Percentiles rank a stretch among this genome's conserved stretches.
These are phyloP conservation scores for Exobasidium cylindrosporum DNA, from an alignment of 1,284 basidiomycete species.

Conservation along the genomic window DNA sequence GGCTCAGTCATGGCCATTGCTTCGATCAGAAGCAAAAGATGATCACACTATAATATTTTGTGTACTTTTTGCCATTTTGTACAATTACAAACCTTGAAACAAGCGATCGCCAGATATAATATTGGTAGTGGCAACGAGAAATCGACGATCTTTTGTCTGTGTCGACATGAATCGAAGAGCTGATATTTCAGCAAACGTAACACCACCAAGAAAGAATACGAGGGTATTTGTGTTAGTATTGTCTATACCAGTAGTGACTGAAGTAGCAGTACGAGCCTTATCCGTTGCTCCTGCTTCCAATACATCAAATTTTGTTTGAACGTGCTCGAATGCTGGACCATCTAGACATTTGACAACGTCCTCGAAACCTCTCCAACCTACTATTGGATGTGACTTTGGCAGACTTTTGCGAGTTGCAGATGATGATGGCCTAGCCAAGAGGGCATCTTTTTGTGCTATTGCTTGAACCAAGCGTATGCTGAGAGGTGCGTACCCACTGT, in stretches of 20 bases:
- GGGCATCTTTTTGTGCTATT: slow-evolving; percentile 80
- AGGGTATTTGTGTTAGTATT: slow-evolving; percentile 70
- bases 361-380: slow-evolving; percentile 95
- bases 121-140: slow-evolving; percentile 43
- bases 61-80: slow-evolving; percentile 1
- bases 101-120: slow-evolving; percentile 39
- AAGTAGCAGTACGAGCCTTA: not conserved
- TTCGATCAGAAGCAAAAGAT: not conserved
- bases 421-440: slow-evolving; percentile 59
- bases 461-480: slow-evolving; percentile 88
- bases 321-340: slow-evolving; percentile 74
- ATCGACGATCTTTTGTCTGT: slow-evolving; percentile 43
- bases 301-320: slow-evolving; percentile 4
- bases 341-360: slow-evolving; percentile 77
- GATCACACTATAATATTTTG: not conserved
- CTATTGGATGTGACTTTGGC: slow-evolving; percentile 74
- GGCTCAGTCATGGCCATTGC: not conserved
- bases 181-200: slow-evolving; percentile 93
- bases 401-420: not conserved
- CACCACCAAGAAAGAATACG: slow-evolving; percentile 97
- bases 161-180: slow-evolving; percentile 84
- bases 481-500: slow-evolving; percentile 94
- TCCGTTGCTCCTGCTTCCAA: not conserved
- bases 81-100: slow-evolving; percentile 17
- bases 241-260: not conserved